A percentile compares a stretch with the other conserved stretches of the same genome.
Conservation (phyloP, 352 stramenopile genomes). For the Globisporangium cederbergense region DNA sequence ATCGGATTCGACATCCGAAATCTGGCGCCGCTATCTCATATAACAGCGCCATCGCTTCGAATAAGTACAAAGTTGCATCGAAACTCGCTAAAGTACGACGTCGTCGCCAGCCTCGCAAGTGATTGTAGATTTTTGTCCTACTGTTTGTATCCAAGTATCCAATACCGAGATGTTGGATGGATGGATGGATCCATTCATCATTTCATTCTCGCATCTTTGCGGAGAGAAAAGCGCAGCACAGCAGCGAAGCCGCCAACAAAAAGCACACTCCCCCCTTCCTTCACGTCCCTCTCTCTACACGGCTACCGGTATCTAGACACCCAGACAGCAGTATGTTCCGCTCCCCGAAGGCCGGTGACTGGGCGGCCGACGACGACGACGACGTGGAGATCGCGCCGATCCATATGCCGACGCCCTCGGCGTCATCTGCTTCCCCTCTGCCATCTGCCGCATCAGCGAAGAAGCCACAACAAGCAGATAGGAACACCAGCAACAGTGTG, state of each 20-base stretch:
- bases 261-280: not conserved
- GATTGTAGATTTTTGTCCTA: no score
- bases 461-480: conserved; percentile 6
- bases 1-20: no score
- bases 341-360: conserved; percentile 60
- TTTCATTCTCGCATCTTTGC: not conserved
- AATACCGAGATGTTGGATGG: not conserved
- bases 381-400: conserved; percentile 45
- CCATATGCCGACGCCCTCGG: conserved; percentile 6
- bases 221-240: not conserved
- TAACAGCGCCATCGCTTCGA: no score
- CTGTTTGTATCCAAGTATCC: no score
- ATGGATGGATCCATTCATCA: conserved; percentile 1
- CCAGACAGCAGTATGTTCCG: conserved; percentile 56
- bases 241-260: not conserved
- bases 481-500: not conserved
- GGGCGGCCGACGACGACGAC: conserved; percentile 74
- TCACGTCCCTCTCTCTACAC: not conserved
- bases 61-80: no score
- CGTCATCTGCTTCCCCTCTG: conserved; percentile 10
- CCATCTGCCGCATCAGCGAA: conserved; percentile 13
- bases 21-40: no score
- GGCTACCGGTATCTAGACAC: not conserved
- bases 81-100: no score
- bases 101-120: no score